Base-by-base conservation (phyloP, 2,329 filamentous ascomycete genomes). In the Fusarium pseudoanthophilum region DNA sequence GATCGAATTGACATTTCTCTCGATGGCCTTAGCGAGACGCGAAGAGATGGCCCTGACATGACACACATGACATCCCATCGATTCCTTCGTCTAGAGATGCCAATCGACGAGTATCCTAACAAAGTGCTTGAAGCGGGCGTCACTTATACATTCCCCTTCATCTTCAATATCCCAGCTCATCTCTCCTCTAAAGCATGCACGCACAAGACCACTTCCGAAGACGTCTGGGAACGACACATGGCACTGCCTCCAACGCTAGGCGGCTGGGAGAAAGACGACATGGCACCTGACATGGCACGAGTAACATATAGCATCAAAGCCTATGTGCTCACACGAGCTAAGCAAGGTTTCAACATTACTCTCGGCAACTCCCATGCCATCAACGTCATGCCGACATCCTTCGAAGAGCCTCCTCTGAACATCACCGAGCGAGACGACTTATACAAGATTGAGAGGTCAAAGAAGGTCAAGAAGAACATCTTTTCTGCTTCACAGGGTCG, bases 61-160 rank as follows among this genome's bases (percentile, higher is more conserved):
- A 69, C 67, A 7, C 75, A 75, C n/a, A 37, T 71, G 16, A 71
- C 75, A 3, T 72, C 67, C 0, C 75, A 77, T 43, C 60, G 64
- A 30, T 77, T 77, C 56, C 75, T 77, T 21, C 65, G 72, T 14
- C 46, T 72, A 4, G 67, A 77, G 39, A 78, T 77, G 75, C 68
- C 70, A 10, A 60, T 75, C 26, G 60, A 74, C 21, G 57, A 69
- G 24, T 75, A 74, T 46, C 75, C 74, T 2, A 37, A 45, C 7
- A 48, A 34, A 1, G 39, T 77, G 11, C 69, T 77, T 13, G 67
- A 65, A 21, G 65, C 72, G 1, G 64, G 70, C 20, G 64, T 62
- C 16, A 69, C 72, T 28, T 77, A 75, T 36, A 73, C 51, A 0
- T 66, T 77, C 11, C 75, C 75, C 0, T 77, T 77, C n/a, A 55